Percentiles rank a stretch among this genome's conserved stretches.
Evolutionary conservation across 352 stramenopile species (phyloP).

Genomic region (Globisporangium sylvaticum): DNA sequence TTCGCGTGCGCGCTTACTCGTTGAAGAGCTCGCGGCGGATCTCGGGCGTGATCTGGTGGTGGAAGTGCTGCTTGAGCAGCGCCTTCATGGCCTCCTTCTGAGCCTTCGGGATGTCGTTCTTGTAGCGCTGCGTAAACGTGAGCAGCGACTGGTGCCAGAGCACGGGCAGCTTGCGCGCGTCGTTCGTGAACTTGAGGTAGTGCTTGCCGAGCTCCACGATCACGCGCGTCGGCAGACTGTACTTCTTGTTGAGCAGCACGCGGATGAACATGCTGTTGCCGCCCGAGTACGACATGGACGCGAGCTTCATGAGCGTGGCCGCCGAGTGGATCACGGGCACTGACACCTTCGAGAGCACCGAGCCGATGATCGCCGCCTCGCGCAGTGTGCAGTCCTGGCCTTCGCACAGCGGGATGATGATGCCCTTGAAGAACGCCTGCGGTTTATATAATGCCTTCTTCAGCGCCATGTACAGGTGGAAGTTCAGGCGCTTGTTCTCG

Average conservation of each 20-base stretch:
- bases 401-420: conserved; percentile 97
- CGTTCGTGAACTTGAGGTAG: conserved; percentile 92
- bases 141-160: conserved; percentile 99
- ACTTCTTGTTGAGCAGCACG: conserved; percentile 99
- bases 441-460: conserved; percentile 99
- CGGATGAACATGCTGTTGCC: conserved; percentile 98
- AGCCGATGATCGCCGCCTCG: conserved; percentile 97
- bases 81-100: conserved; percentile 94
- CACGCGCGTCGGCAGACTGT: conserved; percentile 96
- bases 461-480: conserved; percentile 98
- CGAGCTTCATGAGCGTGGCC: conserved; percentile 98
- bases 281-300: conserved; percentile 95
- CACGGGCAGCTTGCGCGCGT: conserved; percentile 90
- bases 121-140: conserved; percentile 98
- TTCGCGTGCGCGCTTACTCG: conserved; percentile 27
- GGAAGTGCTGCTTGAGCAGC: conserved; percentile 87
- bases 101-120: conserved; percentile 94
- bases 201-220: conserved; percentile 95
- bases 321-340: conserved; percentile 99
- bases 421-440: conserved; percentile 99
- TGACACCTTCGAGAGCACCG: conserved; percentile 96
- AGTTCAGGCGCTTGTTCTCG: conserved; percentile 98
- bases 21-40: conserved; percentile 96
- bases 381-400: conserved; percentile 93
- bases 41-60: conserved; percentile 98